Percentiles rank a stretch among this genome's conserved stretches.
Conservation (phyloP, 2,329 filamentous ascomycete species). For the Aspergillus puulaauensis region DNA sequence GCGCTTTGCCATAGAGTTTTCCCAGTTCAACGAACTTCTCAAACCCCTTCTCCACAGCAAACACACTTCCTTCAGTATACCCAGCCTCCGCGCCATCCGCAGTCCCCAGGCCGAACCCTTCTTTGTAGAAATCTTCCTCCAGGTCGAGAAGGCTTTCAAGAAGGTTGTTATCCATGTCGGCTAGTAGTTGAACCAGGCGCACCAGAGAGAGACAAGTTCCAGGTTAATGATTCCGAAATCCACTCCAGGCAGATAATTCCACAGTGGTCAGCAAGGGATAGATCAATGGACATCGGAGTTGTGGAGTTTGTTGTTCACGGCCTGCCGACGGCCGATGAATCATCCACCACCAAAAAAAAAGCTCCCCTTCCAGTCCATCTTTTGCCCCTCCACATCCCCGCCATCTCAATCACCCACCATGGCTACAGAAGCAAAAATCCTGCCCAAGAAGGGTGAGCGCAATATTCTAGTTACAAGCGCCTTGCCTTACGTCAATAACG, state of each 20-base stretch:
- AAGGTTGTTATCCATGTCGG: conserved; percentile 47
- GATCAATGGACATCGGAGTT: conserved; percentile 65
- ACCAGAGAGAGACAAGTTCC: neutral
- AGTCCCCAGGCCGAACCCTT: conserved; percentile 75
- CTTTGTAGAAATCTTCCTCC: conserved; percentile 72
- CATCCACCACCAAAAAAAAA: conserved; percentile 19
- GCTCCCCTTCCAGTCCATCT: conserved; percentile 6
- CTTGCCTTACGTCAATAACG: conserved; percentile 79
- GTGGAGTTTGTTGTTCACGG: conserved; percentile 4
- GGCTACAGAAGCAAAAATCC: conserved; percentile 43
- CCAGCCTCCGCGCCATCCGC: conserved; percentile 76
- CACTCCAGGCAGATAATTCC: neutral
- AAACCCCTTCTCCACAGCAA: conserved; percentile 89
- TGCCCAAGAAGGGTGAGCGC: conserved; percentile 71
- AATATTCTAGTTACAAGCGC: conserved; percentile 91
- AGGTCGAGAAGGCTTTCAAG: conserved; percentile 60
- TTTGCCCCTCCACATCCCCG: conserved; percentile 18
- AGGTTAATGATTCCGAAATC: conserved; percentile 18
- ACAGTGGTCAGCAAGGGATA: conserved; percentile 25
- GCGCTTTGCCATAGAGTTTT: conserved; percentile 70
- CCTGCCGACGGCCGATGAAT: conserved; percentile 16
- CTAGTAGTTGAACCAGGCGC: neutral
- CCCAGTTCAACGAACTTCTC: conserved; percentile 87
- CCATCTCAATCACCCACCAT: conserved; percentile 23
- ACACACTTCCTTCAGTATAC: conserved; percentile 81